Evolutionary conservation across 257 asterid species (phyloP).

Genomic region (Solanum dulcamara): DNA sequence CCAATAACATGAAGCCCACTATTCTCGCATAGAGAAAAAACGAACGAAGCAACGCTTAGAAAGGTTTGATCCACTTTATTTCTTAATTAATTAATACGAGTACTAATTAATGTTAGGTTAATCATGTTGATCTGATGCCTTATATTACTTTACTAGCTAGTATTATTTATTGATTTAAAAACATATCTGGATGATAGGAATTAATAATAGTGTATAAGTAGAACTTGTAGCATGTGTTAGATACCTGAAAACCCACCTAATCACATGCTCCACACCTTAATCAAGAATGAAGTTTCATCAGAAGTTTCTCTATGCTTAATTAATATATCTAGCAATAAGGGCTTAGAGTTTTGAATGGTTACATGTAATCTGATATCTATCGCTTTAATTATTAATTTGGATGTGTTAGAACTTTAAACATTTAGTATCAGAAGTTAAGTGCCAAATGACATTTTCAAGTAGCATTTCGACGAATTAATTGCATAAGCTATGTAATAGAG

Average conservation of each 20-base stretch:
- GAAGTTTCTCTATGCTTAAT: background rate
- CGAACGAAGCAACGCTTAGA: slow-evolving; percentile 3
- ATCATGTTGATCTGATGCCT: slow-evolving; percentile 10
- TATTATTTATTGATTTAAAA: slow-evolving; percentile 1
- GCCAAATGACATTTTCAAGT: background rate
- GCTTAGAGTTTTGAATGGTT: background rate
- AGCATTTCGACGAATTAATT: background rate
- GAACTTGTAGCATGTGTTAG: slow-evolving; percentile 66
- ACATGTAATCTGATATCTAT: background rate
- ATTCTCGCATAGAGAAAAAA: slow-evolving; percentile 12
- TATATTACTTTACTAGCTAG: background rate
- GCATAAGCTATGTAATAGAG: background rate
- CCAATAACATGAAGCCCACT: slow-evolving; percentile 63
- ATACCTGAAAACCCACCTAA: slow-evolving; percentile 52
- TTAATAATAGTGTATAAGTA: slow-evolving; percentile 3
- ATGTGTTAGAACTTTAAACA: background rate
- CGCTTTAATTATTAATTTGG: background rate
- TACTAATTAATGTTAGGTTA: slow-evolving; percentile 7
- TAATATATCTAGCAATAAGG: background rate
- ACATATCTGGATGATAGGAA: background rate
- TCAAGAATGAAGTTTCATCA: slow-evolving; percentile 4
- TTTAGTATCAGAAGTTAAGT: background rate
- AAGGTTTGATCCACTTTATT: background rate
- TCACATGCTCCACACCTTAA: slow-evolving; percentile 61
- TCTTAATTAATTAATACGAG: background rate